These are phyloP conservation scores for Lasiodiplodia sp. DNA, from an alignment of 2,329 filamentous ascomycete species.

Conservation along the genomic window DNA sequence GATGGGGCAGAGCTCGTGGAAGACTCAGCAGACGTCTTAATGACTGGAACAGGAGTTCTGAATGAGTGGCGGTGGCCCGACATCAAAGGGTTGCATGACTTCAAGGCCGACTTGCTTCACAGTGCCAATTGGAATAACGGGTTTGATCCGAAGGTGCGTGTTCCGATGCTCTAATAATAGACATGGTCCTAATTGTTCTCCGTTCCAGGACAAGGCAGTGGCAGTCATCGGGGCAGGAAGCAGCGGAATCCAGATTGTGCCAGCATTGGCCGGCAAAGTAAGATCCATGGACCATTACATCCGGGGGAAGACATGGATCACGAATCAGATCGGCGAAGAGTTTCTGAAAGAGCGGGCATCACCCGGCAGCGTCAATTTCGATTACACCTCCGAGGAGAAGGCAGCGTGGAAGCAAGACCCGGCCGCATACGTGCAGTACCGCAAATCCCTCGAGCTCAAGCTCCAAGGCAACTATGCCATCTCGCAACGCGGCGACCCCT, in stretches of 20 bases:
- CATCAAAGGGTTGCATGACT: not conserved
- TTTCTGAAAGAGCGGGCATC: too few relatives aligned
- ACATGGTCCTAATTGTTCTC: too few relatives aligned
- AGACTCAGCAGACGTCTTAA: not conserved
- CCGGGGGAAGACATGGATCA: too few relatives aligned
- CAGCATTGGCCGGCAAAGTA: not conserved
- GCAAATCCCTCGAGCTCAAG: not conserved
- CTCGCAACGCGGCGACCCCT: too few relatives aligned
- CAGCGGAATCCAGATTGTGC: not conserved
- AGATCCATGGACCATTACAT: too few relatives aligned
- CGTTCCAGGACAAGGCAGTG: not conserved
- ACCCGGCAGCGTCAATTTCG: not conserved
- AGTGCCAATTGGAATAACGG: not conserved
- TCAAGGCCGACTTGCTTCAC: not conserved
- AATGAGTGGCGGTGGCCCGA: not conserved
- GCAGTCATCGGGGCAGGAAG: not conserved
- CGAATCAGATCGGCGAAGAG: too few relatives aligned
- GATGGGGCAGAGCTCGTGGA: not conserved
- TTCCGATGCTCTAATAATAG: too few relatives aligned
- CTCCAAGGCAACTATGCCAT: too few relatives aligned
- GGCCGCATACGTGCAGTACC: not conserved
- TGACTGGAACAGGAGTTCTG: not conserved
- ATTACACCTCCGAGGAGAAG: not conserved
- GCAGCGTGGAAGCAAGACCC: not conserved
- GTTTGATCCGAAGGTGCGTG: too few relatives aligned